Conservation (phyloP, 495 filamentous ascomycete genomes). For the Aspergillus panamensis region DNA sequence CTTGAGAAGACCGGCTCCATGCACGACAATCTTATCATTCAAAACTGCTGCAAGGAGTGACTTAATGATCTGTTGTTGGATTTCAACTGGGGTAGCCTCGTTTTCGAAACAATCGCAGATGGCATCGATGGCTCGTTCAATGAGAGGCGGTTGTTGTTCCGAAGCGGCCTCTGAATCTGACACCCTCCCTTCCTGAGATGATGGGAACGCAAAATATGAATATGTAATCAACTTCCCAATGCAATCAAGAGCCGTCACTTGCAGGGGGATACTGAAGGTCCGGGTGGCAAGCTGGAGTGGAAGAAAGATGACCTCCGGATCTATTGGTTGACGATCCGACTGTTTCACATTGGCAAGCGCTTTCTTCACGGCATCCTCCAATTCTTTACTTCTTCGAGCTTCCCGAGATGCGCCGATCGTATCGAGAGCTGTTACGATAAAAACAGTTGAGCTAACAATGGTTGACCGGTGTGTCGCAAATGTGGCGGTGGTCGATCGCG, state of each 20-base stretch:
- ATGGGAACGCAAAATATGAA: conserved; percentile 87
- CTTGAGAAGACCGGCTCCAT: conserved; percentile 94
- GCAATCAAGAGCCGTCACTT: conserved; percentile 90
- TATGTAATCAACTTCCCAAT: conserved; percentile 98
- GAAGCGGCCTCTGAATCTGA: conserved; percentile 45
- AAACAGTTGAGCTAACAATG: conserved; percentile 87
- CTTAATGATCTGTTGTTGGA: conserved; percentile 97
- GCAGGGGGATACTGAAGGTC: conserved; percentile 73
- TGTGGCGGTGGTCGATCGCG: conserved; percentile 54
- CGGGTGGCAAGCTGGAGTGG: conserved; percentile 86
- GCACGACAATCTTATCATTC: conserved; percentile 97
- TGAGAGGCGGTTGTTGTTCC: conserved; percentile 60
- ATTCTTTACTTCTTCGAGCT: conserved; percentile 72
- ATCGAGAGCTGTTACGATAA: conserved; percentile 89
- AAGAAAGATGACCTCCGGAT: conserved; percentile 87
- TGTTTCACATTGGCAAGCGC: conserved; percentile 81
- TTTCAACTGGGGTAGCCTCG: conserved; percentile 82
- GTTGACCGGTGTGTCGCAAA: conserved; percentile 50
- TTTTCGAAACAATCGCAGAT: conserved; percentile 99
- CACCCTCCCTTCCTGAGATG: conserved; percentile 34
- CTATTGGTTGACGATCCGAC: conserved; percentile 62
- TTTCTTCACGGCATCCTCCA: conserved; percentile 73
- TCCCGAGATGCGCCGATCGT: conserved; percentile 85
- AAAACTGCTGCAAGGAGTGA: conserved; percentile 91
- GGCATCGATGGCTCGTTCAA: conserved; percentile 96